Percentiles rank a stretch among this genome's conserved stretches.
Evolutionary conservation across 2,329 filamentous ascomycete genomes (phyloP).

Genomic region (Talaromyces pinophilus): DNA sequence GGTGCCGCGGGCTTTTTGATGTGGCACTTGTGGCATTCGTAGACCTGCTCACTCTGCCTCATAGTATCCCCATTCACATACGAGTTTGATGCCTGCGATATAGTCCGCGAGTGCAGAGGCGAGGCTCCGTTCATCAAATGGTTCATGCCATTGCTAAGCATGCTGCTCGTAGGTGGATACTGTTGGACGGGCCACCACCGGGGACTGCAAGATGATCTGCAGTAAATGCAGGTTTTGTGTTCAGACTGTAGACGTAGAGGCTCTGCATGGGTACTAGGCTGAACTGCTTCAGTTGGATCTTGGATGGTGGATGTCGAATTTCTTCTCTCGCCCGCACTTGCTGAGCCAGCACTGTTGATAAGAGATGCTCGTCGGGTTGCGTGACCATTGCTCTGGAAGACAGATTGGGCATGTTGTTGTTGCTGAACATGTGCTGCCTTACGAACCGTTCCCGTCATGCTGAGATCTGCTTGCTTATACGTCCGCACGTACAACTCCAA

Average conservation of each 20-base stretch:
- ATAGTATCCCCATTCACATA: slow-evolving; percentile 32
- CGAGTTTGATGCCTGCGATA: slow-evolving; percentile 30
- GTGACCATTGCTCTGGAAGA: slow-evolving; percentile 33
- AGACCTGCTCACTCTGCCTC: slow-evolving; percentile 5
- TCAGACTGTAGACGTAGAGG: slow-evolving; percentile 26
- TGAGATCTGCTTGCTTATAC: slow-evolving; percentile 92
- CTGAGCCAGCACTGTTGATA: slow-evolving; percentile 41
- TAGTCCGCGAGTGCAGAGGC: slow-evolving; percentile 32
- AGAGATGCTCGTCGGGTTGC: slow-evolving; percentile 60
- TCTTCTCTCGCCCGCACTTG: slow-evolving; percentile 29
- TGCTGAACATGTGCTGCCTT: slow-evolving; percentile 71
- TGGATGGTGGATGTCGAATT: slow-evolving; percentile 20
- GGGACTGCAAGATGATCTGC: slow-evolving; percentile 44
- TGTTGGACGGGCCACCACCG: slow-evolving; percentile 63
- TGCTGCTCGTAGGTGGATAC: slow-evolving; percentile 48
- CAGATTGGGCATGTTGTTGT: slow-evolving; percentile 42
- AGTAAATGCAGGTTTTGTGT: slow-evolving; percentile 43
- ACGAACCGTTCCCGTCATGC: slow-evolving; percentile 85
- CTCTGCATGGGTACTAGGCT: slow-evolving; percentile 17
- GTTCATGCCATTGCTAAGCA: slow-evolving; percentile 47
- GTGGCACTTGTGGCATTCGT: slow-evolving; percentile 75
- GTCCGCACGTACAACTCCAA: slow-evolving; percentile 83
- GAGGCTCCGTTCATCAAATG: slow-evolving; percentile 36
- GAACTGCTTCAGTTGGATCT: slow-evolving; percentile 27
- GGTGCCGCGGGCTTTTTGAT: slow-evolving; percentile 43